Evolutionary conservation across 2,329 filamentous ascomycete genomes (phyloP).

Genomic region (Aspergillus sp.): DNA sequence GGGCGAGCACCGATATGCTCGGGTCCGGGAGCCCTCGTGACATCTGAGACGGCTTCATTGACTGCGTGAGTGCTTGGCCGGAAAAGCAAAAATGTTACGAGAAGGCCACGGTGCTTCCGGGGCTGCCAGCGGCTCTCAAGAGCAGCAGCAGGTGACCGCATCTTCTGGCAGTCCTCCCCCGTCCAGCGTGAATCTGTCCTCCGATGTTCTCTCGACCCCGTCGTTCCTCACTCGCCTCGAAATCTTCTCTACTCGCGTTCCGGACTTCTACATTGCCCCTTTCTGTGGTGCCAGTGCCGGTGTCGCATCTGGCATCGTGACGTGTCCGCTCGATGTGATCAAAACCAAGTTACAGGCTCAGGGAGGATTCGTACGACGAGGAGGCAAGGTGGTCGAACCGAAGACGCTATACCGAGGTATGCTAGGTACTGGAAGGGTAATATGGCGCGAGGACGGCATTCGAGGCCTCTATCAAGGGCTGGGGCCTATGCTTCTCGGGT

Average conservation of each 20-base stretch:
- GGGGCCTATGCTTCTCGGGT: constrained; percentile 91
- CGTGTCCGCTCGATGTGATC: constrained; percentile 96
- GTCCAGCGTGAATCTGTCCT: constrained; percentile 24
- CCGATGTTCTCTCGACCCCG: constrained; percentile 28
- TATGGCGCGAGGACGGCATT: constrained; percentile 84
- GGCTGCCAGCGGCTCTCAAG: constrained; percentile 29
- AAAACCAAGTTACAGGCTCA: constrained; percentile 98
- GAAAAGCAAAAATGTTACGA: constrained; percentile 42
- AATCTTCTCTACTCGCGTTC: constrained; percentile 48
- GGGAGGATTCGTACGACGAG: constrained; percentile 67
- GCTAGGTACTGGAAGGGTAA: constrained; percentile 78
- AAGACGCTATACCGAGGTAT: constrained; percentile 76
- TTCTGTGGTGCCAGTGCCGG: constrained; percentile 85
- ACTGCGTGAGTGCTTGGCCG: constrained; percentile 35
- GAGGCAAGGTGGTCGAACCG: constrained; percentile 40
- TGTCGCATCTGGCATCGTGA: constrained; percentile 89
- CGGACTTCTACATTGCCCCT: constrained; percentile 67
- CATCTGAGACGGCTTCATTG: constrained; percentile 32
- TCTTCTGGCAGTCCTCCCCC: constrained; percentile 22
- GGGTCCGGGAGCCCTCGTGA: constrained; percentile 43
- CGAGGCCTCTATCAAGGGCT: constrained; percentile 90
- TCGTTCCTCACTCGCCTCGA: constrained; percentile 38
- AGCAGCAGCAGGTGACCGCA: constrained; percentile 25
- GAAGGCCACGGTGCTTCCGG: constrained; percentile 41
- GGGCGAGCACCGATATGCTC: constrained; percentile 42